phyloP scores from a whole-genome alignment of 2,329 filamentous ascomycete species.

The Fusarium verrucosum region DNA sequence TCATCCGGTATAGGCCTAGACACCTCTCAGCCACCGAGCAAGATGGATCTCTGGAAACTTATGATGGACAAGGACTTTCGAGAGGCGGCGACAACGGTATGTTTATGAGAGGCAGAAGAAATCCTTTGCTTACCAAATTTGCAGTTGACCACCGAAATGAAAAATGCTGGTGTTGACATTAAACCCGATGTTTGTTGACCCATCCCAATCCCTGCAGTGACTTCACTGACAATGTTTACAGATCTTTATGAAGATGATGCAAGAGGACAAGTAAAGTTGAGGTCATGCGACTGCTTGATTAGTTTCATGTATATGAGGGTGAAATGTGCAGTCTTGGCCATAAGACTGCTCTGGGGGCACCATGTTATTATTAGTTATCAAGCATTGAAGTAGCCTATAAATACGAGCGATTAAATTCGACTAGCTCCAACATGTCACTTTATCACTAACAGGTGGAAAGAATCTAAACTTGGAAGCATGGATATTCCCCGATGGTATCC shows the following conservation, averaged over 20 bases:
- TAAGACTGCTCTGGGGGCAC: neutral
- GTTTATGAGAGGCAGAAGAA: rapidly evolving
- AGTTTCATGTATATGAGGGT: rapidly evolving
- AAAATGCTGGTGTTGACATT: constrained; percentile 37
- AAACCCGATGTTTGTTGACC: constrained; percentile 24
- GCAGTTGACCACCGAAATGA: constrained; percentile 34
- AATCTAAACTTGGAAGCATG: neutral
- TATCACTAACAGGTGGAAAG: neutral
- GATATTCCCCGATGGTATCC: too few species aligned
- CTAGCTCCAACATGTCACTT: neutral
- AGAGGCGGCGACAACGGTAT: constrained; percentile 32
- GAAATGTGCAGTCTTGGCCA: neutral
- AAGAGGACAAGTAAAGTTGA: neutral
- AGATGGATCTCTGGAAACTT: constrained; percentile 39
- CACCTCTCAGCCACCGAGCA: constrained; percentile 29
- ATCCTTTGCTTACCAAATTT: neutral
- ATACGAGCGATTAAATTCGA: neutral
- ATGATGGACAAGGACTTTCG: constrained; percentile 41
- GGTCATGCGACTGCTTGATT: too few species aligned
- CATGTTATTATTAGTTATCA: neutral
- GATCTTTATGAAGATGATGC: constrained; percentile 34
- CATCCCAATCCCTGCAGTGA: too few species aligned
- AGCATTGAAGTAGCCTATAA: neutral
- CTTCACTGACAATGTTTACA: constrained; percentile 1
- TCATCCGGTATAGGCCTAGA: constrained; percentile 25